Conservation (phyloP, 1,284 basidiomycete species). For the Ceratobasidium sp. region DNA sequence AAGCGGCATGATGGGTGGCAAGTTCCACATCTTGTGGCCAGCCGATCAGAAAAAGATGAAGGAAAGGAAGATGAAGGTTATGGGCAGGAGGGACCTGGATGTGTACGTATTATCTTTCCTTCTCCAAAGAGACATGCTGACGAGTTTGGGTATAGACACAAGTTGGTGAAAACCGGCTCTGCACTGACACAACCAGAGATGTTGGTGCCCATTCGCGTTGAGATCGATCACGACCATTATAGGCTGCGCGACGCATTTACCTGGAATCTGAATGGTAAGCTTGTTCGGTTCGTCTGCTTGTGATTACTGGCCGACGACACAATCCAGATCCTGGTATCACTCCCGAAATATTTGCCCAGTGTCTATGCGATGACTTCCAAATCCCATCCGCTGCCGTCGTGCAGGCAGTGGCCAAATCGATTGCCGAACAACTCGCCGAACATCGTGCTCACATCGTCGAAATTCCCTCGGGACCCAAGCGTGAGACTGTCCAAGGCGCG, state of each 20-base stretch:
- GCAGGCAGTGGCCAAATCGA: slow-evolving; percentile 76
- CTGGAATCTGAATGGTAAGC: slow-evolving; percentile 91
- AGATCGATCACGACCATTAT: slow-evolving; percentile 89
- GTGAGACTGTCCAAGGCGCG: slow-evolving; percentile 3
- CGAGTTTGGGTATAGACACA: slow-evolving; percentile 7
- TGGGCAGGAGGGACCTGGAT: slow-evolving; percentile 65
- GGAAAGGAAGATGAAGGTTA: slow-evolving; percentile 61
- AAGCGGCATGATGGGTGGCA: slow-evolving; percentile 44
- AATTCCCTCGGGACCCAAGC: slow-evolving; percentile 16
- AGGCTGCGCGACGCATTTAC: slow-evolving; percentile 96
- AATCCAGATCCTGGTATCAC: slow-evolving; percentile 81
- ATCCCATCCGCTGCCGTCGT: slow-evolving; percentile 75
- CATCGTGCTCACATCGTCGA: slow-evolving; percentile 58
- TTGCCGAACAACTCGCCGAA: slow-evolving; percentile 87
- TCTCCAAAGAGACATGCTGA: not conserved
- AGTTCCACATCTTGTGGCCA: slow-evolving; percentile 75
- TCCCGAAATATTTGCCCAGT: slow-evolving; percentile 88
- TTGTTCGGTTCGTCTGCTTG: not conserved
- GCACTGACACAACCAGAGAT: slow-evolving; percentile 56
- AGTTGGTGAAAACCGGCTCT: slow-evolving; percentile 5
- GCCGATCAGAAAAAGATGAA: slow-evolving; percentile 55
- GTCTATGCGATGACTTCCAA: slow-evolving; percentile 90
- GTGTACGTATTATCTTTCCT: slow-evolving; percentile 58
- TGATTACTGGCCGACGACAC: slow-evolving; percentile 37
- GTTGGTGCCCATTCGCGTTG: slow-evolving; percentile 79